These are phyloP conservation scores for Hamamelis virginiana DNA, from an alignment of 164 flowering plant genomes.

Conservation along the genomic window DNA sequence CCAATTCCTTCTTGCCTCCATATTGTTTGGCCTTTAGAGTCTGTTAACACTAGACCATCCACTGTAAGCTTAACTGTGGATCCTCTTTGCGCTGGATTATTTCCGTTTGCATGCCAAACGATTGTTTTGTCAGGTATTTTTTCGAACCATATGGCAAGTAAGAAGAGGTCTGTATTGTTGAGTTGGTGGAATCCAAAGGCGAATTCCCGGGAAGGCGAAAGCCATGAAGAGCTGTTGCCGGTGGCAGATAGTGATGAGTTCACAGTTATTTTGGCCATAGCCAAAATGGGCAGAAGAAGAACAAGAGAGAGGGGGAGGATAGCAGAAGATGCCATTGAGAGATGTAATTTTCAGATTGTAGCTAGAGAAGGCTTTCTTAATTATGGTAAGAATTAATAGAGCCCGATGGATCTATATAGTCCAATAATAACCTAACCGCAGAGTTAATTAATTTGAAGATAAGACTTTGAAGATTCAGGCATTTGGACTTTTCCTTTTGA, in stretches of 20 bases:
- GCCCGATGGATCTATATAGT: too few species aligned
- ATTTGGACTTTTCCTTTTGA: too few species aligned
- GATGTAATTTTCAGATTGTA: too few species aligned
- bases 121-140: constrained; percentile 7
- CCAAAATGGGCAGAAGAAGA: neutral
- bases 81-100: neutral
- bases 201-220: constrained; percentile 1
- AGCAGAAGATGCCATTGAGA: neutral
- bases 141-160: constrained; percentile 11
- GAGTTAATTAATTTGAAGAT: too few species aligned
- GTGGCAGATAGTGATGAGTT: constrained; percentile 1
- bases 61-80: neutral
- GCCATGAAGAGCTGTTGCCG: neutral
- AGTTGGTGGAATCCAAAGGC: neutral
- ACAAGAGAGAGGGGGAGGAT: neutral
- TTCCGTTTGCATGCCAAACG: constrained; percentile 7
- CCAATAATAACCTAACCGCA: too few species aligned
- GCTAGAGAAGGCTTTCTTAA: too few species aligned
- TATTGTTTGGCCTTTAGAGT: neutral
- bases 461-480: too few species aligned
- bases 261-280: neutral
- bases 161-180: neutral
- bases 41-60: neutral
- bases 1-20: neutral
- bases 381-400: too few species aligned